A percentile compares a stretch with the other conserved stretches of the same genome.
Conservation (phyloP, 371 early-diverging fungal genomes). For the Conidiobolus coronatus region DNA sequence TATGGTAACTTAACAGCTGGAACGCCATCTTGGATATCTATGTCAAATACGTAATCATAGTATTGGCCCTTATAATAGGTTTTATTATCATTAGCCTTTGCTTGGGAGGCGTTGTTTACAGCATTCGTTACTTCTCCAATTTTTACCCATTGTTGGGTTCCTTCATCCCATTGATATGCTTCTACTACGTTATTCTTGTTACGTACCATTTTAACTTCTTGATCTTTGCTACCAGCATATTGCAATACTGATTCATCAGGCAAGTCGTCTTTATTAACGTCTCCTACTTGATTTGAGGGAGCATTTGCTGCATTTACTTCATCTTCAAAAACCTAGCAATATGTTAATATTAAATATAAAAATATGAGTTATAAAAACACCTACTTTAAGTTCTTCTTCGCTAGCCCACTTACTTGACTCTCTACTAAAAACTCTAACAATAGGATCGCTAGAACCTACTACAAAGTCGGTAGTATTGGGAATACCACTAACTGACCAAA, state of each 20-base stretch:
- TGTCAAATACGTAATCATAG: slow-evolving; percentile 95
- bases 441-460: slow-evolving; percentile 65
- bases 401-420: slow-evolving; percentile 30
- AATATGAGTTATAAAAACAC: background rate
- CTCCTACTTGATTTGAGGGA: slow-evolving; percentile 69
- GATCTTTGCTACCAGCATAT: slow-evolving; percentile 51
- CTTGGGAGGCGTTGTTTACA: slow-evolving; percentile 9
- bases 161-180: slow-evolving; percentile 64
- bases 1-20: slow-evolving; percentile 80
- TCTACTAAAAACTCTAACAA: slow-evolving; percentile 60
- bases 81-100: slow-evolving; percentile 32
- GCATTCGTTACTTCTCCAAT: slow-evolving; percentile 91
- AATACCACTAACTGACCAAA: slow-evolving; percentile 65
- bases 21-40: slow-evolving; percentile 65
- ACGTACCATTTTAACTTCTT: slow-evolving; percentile 75
- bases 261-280: slow-evolving; percentile 60
- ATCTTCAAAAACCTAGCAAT: slow-evolving; percentile 12
- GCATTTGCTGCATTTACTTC: slow-evolving; percentile 44
- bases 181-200: slow-evolving; percentile 34
- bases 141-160: slow-evolving; percentile 53
- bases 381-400: slow-evolving; percentile 23
- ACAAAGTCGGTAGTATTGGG: slow-evolving; percentile 65
- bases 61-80: slow-evolving; percentile 64
- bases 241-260: slow-evolving; percentile 51
- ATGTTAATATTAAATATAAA: background rate